Evolutionary conservation across 2,329 filamentous ascomycete species (phyloP).

Genomic region (Stagonosporopsis cucurbitacearum): DNA sequence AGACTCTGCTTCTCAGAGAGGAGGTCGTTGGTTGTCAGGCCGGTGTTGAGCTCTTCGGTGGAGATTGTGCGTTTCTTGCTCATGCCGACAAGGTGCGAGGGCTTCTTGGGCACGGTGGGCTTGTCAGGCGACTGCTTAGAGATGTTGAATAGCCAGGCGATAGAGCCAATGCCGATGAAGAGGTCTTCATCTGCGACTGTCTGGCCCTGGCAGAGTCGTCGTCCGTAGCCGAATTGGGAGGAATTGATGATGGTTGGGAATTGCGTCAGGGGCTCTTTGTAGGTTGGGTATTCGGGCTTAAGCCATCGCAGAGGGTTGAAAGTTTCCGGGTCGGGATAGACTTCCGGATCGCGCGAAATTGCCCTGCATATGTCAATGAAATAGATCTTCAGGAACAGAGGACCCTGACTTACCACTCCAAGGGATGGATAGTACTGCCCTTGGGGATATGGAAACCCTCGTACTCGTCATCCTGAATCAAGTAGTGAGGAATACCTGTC

Average conservation of each 20-base stretch:
- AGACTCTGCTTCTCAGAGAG: slow-evolving; percentile 36
- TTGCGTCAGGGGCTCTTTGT: slow-evolving; percentile 58
- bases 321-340: slow-evolving; percentile 72
- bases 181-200: slow-evolving; percentile 52
- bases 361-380: slow-evolving; percentile 48
- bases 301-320: slow-evolving; percentile 68
- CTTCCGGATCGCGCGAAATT: slow-evolving; percentile 59
- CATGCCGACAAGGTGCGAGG: slow-evolving; percentile 26
- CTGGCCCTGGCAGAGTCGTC: slow-evolving; percentile 55
- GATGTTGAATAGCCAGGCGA: slow-evolving; percentile 56
- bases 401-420: slow-evolving; percentile 49
- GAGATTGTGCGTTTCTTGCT: slow-evolving; percentile 47
- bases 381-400: not conserved
- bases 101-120: slow-evolving; percentile 20
- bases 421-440: slow-evolving; percentile 56
- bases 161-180: slow-evolving; percentile 51
- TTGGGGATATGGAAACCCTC: slow-evolving; percentile 63
- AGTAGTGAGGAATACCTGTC: slow-evolving; percentile 61
- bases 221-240: slow-evolving; percentile 62
- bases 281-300: slow-evolving; percentile 60
- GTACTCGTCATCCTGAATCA: slow-evolving; percentile 63
- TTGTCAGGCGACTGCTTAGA: slow-evolving; percentile 25
- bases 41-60: slow-evolving; percentile 46
- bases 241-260: slow-evolving; percentile 62
- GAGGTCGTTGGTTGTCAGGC: slow-evolving; percentile 23